Base-by-base conservation (phyloP, 768 basidiomycete species). In the Lactarius vividus region DNA sequence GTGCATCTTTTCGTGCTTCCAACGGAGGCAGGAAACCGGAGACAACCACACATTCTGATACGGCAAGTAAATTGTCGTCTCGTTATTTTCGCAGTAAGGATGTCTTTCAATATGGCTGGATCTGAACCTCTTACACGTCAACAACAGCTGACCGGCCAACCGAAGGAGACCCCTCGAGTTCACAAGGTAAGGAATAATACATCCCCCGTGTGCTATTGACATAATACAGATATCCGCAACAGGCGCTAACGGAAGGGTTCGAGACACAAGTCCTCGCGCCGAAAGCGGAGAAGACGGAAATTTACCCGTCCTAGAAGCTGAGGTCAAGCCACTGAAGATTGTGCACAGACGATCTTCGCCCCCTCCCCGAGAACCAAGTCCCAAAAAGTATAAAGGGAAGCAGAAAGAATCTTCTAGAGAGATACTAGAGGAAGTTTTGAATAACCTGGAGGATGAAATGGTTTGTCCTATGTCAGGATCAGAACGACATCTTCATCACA, bases 401-500 rank as follows among this genome's bases (percentile, higher is more conserved):
- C 74, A 70, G 64, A 82, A 77, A 7, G 72, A 73, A 52, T 53
- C 71, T 65, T 61, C 68, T 40, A 40, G 70, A 62, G 74, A 70
- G 33, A 68, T 64, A 16, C 42, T 75, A 26, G 72, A 71, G 62
- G 70, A 69, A 42, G 63, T 79, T 20, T 72, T 89, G 49, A 77
- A 78, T 3, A 77, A 69, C n/a, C 83, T 85, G 57, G 88, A 88
- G 72, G 81, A 84, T 53, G 88, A 89, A 70, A 74, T 91, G 57
- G 84, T 78, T 18, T 92, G 90, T 74, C 84, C 90, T 1, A 88
- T 92, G 90, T 91, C 57, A 59, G 61, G 40, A 46, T 80, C 57
- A 6, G 54, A 40, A 46, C 23, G 16, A 37, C 39, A 29, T 60
- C 60, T 52, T 56, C 29, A 59, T 55, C 23, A 56, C 39, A 37